Percentiles rank a stretch among this genome's conserved stretches.
Evolutionary conservation across 371 early-diverging fungal genomes (phyloP).

Genomic region (Rhizomucor pusillus): DNA sequence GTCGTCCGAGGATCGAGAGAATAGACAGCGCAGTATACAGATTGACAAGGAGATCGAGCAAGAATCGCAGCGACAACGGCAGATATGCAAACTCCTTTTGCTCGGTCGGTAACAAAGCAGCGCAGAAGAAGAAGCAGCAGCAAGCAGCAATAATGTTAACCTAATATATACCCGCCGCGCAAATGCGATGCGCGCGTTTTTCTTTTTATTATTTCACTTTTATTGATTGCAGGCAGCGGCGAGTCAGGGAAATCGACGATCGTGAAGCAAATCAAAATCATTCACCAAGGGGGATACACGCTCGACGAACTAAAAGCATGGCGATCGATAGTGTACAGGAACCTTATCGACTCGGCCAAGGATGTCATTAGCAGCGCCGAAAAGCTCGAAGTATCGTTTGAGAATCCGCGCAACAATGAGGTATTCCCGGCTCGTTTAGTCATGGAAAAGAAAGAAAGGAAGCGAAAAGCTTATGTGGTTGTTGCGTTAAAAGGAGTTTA

Average conservation of each 20-base stretch:
- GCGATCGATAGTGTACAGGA: constrained; percentile 68
- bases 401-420: constrained; percentile 5
- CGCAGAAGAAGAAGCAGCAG: too few species aligned
- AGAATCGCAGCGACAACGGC: constrained; percentile 48
- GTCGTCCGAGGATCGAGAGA: constrained; percentile 54
- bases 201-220: background rate
- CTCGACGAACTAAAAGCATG: constrained; percentile 69
- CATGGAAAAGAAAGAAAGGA: background rate
- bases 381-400: constrained; percentile 45
- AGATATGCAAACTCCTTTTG: constrained; percentile 63
- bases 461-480: background rate
- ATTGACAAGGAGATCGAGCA: constrained; percentile 58
- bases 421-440: background rate
- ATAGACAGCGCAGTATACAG: constrained; percentile 44
- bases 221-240: constrained; percentile 56
- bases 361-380: constrained; percentile 56
- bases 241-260: constrained; percentile 86
- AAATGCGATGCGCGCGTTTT: background rate
- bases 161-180: background rate
- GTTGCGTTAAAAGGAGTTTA: constrained; percentile 2
- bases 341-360: constrained; percentile 68
- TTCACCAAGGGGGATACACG: constrained; percentile 81
- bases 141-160: constrained; percentile 6
- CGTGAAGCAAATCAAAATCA: constrained; percentile 86
- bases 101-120: constrained; percentile 37